Evolutionary conservation across 2,329 filamentous ascomycete genomes (phyloP), one percentile per base, ranked within the genome.

Genomic region (Colletotrichum karsti): DNA sequence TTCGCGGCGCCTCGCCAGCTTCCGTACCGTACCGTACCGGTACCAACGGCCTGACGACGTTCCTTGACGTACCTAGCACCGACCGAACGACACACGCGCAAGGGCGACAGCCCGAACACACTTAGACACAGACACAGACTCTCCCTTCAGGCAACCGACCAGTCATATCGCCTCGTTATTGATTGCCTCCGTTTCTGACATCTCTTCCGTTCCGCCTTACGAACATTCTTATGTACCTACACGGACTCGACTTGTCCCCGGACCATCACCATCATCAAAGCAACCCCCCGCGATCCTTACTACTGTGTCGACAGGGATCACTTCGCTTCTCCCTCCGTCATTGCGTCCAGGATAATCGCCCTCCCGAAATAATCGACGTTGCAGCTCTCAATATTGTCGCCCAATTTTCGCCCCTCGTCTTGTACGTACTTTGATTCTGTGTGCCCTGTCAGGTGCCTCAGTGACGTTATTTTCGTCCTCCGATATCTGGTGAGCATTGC

Each of bases 271-370:
- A 66, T n/a, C n/a, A n/a, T 67, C 42, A 67, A 53, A 57, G 53
- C 50, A 63, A 67, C 41, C 51, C 63, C 51, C 60, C 53, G 53
- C 53, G 64, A 58, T 64, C 60, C 64, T 64, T 51, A 58, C 44
- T 24, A 41, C 53, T 41, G 22, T 41, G 44, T 48, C 35, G 60
- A 58, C 64, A 67, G 61, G 64, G 64, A 67, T 67, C 60, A 64
- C 53, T 48, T 60, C 26, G 41, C 53, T 58, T 37, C 30, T 64
- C 44, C 12, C 60, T 54, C 41, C 60, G 64, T 67, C 64, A 67
- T 59, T 67, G 60, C 60, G 60, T 28, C 64, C 46, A 41, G 64
- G 64, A 67, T 64, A 58, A 56, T 10, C 53, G 59, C 56, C 53
- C 46, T 37, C 10, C 10, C 53, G 18, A 51, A 46, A 46, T 26